These are phyloP conservation scores for Rhipidocladum racemiflorum DNA, from an alignment of 176 grass and related monocot genomes.

Conservation along the genomic window DNA sequence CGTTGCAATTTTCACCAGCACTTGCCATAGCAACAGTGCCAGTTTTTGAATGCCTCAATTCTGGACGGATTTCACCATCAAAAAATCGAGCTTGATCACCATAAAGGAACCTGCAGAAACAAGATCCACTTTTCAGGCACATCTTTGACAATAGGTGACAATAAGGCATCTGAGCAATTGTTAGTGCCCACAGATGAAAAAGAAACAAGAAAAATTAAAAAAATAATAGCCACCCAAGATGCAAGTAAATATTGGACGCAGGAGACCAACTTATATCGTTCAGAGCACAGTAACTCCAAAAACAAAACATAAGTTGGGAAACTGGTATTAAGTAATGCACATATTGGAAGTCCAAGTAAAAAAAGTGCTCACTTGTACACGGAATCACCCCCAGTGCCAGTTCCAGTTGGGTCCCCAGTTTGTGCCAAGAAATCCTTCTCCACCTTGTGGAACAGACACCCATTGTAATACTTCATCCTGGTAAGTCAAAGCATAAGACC, in stretches of 20 bases:
- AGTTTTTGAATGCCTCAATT: slow-evolving; percentile 76
- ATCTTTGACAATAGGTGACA: background rate
- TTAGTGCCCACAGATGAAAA: background rate
- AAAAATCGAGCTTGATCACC: slow-evolving; percentile 95
- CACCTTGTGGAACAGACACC: slow-evolving; percentile 95
- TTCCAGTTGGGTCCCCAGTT: slow-evolving; percentile 81
- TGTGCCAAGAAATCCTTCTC: slow-evolving; percentile 95
- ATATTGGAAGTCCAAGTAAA: background rate
- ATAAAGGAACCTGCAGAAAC: slow-evolving; percentile 68
- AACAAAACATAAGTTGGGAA: background rate
- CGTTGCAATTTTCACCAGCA: slow-evolving; percentile 88
- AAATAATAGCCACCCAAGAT: background rate
- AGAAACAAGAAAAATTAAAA: background rate
- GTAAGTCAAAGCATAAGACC: background rate
- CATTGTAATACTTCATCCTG: slow-evolving; percentile 97
- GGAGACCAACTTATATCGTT: background rate
- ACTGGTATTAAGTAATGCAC: background rate
- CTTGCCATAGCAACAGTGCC: slow-evolving; percentile 93
- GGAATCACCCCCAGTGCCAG: slow-evolving; percentile 76
- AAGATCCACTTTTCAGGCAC: slow-evolving; percentile 30
- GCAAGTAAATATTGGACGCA: background rate
- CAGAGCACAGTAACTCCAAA: background rate
- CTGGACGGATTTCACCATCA: slow-evolving; percentile 74
- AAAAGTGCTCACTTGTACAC: slow-evolving; percentile 70
- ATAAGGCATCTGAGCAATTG: background rate